Conservation (phyloP, 1,284 basidiomycete genomes). For the Fomitopsis palustris region DNA sequence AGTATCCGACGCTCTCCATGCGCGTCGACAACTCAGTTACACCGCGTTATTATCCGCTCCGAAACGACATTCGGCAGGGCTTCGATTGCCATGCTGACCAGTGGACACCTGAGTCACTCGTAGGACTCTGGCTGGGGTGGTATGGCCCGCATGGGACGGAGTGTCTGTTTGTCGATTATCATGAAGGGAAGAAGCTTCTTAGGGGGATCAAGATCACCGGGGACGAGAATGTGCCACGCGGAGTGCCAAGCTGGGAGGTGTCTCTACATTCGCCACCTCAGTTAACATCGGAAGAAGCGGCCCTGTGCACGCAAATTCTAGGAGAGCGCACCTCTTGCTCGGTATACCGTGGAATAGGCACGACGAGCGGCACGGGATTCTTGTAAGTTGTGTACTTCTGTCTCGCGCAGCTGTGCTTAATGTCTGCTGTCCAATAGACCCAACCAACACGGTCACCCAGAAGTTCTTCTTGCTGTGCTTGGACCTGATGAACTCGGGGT, state of each 20-base stretch:
- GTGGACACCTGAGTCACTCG: slow-evolving; percentile 18
- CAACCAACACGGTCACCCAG: not conserved
- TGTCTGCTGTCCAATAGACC: not conserved
- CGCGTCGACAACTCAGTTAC: slow-evolving; percentile 10
- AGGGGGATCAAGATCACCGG: slow-evolving; percentile 7
- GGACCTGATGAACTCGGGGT: not conserved
- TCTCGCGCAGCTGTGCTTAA: not conserved
- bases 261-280: not conserved
- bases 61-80: not conserved
- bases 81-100: slow-evolving; percentile 7
- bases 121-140: slow-evolving; percentile 26
- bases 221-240: slow-evolving; percentile 11
- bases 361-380: not conserved
- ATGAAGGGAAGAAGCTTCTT: not conserved
- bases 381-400: not conserved
- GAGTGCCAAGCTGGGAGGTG: slow-evolving; percentile 7
- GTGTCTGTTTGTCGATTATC: slow-evolving; percentile 19
- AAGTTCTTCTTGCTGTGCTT: not conserved
- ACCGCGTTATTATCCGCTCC: slow-evolving; percentile 26
- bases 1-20: slow-evolving; percentile 16
- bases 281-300: not conserved
- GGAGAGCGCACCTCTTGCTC: not conserved
- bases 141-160: slow-evolving; percentile 26
- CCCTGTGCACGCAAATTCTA: not conserved
- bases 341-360: slow-evolving; percentile 1